A percentile compares a stretch with the other conserved stretches of the same genome.
These are phyloP conservation scores for Butyriboletus loyo DNA, from an alignment of 768 basidiomycete species.

Conservation along the genomic window DNA sequence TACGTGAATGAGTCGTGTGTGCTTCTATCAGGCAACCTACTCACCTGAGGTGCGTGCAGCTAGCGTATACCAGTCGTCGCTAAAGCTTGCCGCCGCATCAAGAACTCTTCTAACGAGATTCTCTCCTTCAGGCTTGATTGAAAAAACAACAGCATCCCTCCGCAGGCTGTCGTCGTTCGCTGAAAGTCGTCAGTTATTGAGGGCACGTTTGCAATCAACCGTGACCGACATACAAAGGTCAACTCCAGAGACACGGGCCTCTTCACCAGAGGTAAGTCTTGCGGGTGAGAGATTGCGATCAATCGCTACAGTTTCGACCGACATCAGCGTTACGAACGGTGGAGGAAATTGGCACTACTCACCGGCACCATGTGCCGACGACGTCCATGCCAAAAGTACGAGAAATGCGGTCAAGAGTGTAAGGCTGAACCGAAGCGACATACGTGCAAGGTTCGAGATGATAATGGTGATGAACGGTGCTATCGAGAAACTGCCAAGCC, in stretches of 20 bases:
- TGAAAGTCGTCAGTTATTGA: not conserved
- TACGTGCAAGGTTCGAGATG: not conserved
- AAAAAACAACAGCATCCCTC: not conserved
- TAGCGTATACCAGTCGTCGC: not conserved
- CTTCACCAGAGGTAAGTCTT: not conserved
- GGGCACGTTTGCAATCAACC: not conserved
- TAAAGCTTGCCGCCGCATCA: not conserved
- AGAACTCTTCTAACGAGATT: not conserved
- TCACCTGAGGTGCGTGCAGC: slow-evolving; percentile 1
- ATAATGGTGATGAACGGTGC: not conserved
- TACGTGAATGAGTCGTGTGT: not conserved
- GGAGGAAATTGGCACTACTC: not conserved
- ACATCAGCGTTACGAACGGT: not conserved
- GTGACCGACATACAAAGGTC: slow-evolving; percentile 1
- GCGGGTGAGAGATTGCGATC: not conserved
- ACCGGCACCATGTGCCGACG: slow-evolving; percentile 6
- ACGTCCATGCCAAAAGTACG: slow-evolving; percentile 4
- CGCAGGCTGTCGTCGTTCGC: not conserved
- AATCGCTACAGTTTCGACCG: not conserved
- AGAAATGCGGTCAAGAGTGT: not conserved
- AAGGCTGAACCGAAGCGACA: not conserved
- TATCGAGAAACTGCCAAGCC: not conserved
- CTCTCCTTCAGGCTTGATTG: not conserved
- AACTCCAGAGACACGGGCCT: not conserved
- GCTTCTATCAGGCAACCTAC: not conserved